Evolutionary conservation across 2,329 filamentous ascomycete species (phyloP), one percentile per base, ranked within the genome.

Genomic region (Neopestalotiopsis sp.): DNA sequence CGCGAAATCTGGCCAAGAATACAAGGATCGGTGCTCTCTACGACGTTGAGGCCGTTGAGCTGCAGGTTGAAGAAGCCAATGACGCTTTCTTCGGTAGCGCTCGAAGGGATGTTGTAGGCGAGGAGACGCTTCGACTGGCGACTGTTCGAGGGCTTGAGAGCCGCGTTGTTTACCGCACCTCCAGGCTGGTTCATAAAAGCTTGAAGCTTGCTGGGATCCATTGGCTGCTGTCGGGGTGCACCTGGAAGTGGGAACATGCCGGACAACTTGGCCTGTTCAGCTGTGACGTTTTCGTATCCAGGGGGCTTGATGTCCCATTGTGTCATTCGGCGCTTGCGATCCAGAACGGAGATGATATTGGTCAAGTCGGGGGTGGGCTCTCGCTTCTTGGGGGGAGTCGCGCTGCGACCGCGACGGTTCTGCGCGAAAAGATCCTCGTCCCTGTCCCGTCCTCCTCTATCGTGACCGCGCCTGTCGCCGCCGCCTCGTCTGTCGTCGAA

Each of bases 301-400:
- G 94, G 94, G 5, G 96, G 96, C 84, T 99, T 99, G 81, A 99
- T 98, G 80, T 99, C 97, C 96, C 96, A 99, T 81, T 99, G 97
- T 45, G 95, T 98, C 86, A 99, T 85, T 70, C 96, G 92, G 74
- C 97, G 92, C 86, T 95, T 96, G 76, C 95, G 91, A 77, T 95
- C 91, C 72, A 94, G 85, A 69, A 99, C 87, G 4, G 94, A 89
- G n/a, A 92, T 86, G 70, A 97, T 85, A 76, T 97, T 90, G 70
- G 95, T 97, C 78, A 99, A 85, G 80, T 99, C 97, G 45, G 96
- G 97, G 0, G 96, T 99, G 7, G 96, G 94, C 81, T 99, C 96
- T 80, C 94, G 92, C 84, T 95, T 96, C 85, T 97, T 97, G 10
- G 91, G 90, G 34, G 93, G 93, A 59, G 91, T 92, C 20, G 92